phyloP scores from a whole-genome alignment of 208 protist genomes.

The Leishmania arabica region DNA sequence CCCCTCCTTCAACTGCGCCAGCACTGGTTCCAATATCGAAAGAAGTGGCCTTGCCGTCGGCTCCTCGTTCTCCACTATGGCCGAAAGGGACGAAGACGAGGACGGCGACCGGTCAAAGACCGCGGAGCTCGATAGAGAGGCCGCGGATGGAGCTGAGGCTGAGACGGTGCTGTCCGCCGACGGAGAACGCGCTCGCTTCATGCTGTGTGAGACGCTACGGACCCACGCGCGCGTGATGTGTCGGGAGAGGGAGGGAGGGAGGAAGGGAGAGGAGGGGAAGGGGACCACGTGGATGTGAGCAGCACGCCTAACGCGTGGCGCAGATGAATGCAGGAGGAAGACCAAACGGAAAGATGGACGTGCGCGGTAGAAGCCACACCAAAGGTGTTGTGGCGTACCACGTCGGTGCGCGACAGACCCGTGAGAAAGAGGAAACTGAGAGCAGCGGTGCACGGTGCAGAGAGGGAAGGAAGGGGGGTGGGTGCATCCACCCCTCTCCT shows the following conservation, averaged over 20 bases:
- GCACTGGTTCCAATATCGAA: conserved; percentile 11
- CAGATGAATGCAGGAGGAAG: background rate
- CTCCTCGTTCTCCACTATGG: conserved; percentile 37
- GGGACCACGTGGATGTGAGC: background rate
- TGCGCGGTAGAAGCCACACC: background rate
- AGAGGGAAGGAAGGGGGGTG: background rate
- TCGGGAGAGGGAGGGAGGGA: background rate
- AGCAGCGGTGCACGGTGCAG: background rate
- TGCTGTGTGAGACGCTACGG: background rate
- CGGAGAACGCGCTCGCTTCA: conserved; percentile 33
- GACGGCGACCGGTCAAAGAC: conserved; percentile 9
- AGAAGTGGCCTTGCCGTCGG: conserved; percentile 26
- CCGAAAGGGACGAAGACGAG: conserved; percentile 27
- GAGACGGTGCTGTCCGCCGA: conserved; percentile 11
- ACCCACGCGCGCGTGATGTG: background rate
- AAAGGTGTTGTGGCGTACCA: background rate
- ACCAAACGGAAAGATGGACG: background rate
- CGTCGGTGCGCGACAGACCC: background rate
- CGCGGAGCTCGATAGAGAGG: background rate
- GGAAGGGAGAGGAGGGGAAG: background rate
- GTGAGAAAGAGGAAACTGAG: background rate
- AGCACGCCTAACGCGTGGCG: background rate
- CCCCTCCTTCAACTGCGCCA: conserved; percentile 30
- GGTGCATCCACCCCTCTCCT: background rate
- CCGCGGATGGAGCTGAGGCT: background rate